Evolutionary conservation across 2,329 filamentous ascomycete species (phyloP).

Genomic region (Diaporthe vaccinii): DNA sequence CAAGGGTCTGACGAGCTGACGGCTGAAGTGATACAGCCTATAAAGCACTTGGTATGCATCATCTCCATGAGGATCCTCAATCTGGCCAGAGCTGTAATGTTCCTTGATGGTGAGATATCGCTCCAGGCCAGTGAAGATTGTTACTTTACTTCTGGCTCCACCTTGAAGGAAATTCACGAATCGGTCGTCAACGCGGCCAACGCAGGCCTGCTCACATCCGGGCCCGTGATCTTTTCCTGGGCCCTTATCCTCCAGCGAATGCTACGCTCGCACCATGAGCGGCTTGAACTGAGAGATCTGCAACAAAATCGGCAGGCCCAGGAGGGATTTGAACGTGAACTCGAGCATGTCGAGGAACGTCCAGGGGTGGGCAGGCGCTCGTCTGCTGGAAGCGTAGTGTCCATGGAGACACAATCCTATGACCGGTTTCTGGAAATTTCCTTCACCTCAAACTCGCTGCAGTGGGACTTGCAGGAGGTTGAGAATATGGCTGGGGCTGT

Average conservation of each 20-base stretch:
- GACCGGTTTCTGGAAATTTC: conserved; percentile 65
- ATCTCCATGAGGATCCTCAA: conserved; percentile 82
- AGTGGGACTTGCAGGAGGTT: conserved; percentile 65
- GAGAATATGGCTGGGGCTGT: conserved; percentile 64
- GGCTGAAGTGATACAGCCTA: conserved; percentile 68
- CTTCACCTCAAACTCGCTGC: conserved; percentile 57
- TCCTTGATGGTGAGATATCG: conserved; percentile 64
- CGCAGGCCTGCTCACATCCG: conserved; percentile 71
- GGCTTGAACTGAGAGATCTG: conserved; percentile 72
- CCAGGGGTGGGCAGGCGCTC: conserved; percentile 63
- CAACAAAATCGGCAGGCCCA: conserved; percentile 70
- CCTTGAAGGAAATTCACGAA: conserved; percentile 80
- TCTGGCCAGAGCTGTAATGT: conserved; percentile 68
- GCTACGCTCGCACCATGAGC: conserved; percentile 71
- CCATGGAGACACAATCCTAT: conserved; percentile 71
- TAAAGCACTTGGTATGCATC: conserved; percentile 78
- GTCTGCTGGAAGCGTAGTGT: conserved; percentile 73
- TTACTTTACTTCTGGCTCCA: conserved; percentile 78
- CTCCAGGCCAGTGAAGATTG: conserved; percentile 59
- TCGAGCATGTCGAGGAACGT: conserved; percentile 50
- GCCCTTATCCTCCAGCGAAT: conserved; percentile 80
- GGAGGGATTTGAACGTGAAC: conserved; percentile 67
- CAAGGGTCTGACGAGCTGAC: conserved; percentile 63
- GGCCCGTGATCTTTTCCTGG: conserved; percentile 86
- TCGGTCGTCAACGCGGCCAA: conserved; percentile 74